phyloP scores from a whole-genome alignment of 495 filamentous ascomycete genomes.

The Tuber brumale region DNA sequence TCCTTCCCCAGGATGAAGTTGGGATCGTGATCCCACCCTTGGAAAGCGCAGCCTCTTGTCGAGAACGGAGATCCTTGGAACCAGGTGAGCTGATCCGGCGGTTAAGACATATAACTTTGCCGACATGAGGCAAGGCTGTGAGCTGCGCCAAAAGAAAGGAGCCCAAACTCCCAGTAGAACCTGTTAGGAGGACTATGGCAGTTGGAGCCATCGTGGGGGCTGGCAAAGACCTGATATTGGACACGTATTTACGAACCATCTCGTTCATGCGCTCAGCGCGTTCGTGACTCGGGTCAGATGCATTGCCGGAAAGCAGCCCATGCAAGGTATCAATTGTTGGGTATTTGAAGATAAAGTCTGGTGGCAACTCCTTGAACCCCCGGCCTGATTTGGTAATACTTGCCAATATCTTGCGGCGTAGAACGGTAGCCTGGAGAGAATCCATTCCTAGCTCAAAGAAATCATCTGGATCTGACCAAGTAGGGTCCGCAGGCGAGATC shows the following conservation, averaged over 20 bases:
- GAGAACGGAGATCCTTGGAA: conserved; percentile 16
- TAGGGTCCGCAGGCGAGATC: conserved; percentile 6
- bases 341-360: conserved; percentile 26
- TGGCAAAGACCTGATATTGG: conserved; percentile 18
- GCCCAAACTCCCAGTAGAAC: conserved; percentile 56
- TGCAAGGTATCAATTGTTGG: conserved; percentile 28
- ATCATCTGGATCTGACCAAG: conserved; percentile 40
- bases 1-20: conserved; percentile 45
- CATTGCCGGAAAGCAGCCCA: conserved; percentile 8
- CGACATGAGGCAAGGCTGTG: conserved; percentile 47
- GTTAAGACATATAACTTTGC: conserved; percentile 51
- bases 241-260: conserved; percentile 32
- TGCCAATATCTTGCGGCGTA: conserved; percentile 49
- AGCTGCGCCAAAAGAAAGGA: conserved; percentile 52
- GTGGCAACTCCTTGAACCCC: conserved; percentile 14
- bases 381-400: conserved; percentile 25
- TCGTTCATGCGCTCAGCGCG: conserved; percentile 29
- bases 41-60: conserved; percentile 27
- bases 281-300: background rate
- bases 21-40: conserved; percentile 26
- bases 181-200: conserved; percentile 49
- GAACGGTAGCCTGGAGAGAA: conserved; percentile 55
- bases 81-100: conserved; percentile 39
- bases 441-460: conserved; percentile 55
- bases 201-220: background rate